Base-by-base conservation (phyloP, 1,284 basidiomycete genomes). In the Chondrostereum purpureum region DNA sequence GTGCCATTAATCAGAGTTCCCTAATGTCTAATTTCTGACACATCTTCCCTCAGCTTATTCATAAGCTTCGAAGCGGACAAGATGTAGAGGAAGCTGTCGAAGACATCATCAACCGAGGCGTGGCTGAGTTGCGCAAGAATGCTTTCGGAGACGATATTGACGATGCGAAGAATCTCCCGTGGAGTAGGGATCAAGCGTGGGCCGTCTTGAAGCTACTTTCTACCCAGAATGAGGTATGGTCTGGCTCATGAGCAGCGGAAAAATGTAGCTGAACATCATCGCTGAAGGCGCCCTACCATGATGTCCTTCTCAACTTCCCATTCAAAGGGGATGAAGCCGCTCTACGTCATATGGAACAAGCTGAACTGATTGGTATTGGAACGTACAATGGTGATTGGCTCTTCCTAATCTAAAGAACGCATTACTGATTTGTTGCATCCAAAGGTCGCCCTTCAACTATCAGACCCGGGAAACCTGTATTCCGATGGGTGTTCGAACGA, bases 141-240 rank as follows among this genome's bases (percentile, higher is more conserved):
- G 90, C 90, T 0, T 98, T 97, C 59, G 95, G 92, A 0, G 93
- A 97, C 57, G 93, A 95, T 58, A 63, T 73, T 2, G 88, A 92
- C 43, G 93, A 96, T 58, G 85, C 87, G 3, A 92, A 91, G 63
- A 71, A 63, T 41, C 65, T 96, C 18, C 72, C 82, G 0, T 99
- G 95, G 95, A 77, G 81, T 5, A 74, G 87, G 38, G 83, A 88
- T 44, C 92, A 98, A 61, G 92, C 83, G 0, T 98, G 94, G 92
- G 74, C 72, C 21, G 69, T 99, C 5, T 71, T 98, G 48, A 86
- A 83, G 55, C 70, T 75, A 21, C 73, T 99, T 16, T 76, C 91
- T 0, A 73, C 74, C 49, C 70, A 76, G 39, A 66, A 77, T 13
- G 89, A 95, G 73, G 85, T 89, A 44, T 36, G 67, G 50, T 12